These are phyloP conservation scores for Moringa oleifera DNA, from an alignment of 345 rosid genomes.

Conservation along the genomic window DNA sequence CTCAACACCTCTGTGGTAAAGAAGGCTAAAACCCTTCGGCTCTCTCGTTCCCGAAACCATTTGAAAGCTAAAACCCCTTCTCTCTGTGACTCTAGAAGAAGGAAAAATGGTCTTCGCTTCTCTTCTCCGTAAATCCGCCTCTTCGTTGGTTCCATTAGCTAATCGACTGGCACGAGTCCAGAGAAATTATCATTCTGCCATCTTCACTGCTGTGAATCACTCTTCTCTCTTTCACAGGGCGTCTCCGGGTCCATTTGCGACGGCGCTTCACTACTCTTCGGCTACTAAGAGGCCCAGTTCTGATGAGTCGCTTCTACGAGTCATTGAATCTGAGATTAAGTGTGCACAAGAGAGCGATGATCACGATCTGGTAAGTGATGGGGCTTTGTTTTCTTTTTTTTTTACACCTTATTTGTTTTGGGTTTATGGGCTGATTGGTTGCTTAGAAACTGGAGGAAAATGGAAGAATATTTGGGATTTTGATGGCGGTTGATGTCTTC, in stretches of 20 bases:
- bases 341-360: constrained; percentile 41
- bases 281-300: constrained; percentile 22
- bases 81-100: background rate
- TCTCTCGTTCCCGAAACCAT: no score
- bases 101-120: constrained; percentile 32
- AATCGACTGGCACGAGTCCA: constrained; percentile 21
- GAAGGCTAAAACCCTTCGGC: no score
- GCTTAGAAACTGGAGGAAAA: background rate
- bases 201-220: constrained; percentile 21
- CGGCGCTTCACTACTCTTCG: constrained; percentile 22
- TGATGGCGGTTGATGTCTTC: no score
- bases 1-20: no score
- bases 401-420: no score
- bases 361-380: constrained; percentile 29
- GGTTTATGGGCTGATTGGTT: background rate
- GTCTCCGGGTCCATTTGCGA: constrained; percentile 9
- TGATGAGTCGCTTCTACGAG: constrained; percentile 34
- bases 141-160: constrained; percentile 26
- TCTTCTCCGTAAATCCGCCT: constrained; percentile 37
- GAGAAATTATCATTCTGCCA: constrained; percentile 19
- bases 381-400: background rate
- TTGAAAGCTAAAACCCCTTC: no score
- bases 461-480: background rate
- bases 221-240: constrained; percentile 3
- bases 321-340: constrained; percentile 41